phyloP scores from a whole-genome alignment of 768 basidiomycete species.

The Leccinum variicolor region DNA sequence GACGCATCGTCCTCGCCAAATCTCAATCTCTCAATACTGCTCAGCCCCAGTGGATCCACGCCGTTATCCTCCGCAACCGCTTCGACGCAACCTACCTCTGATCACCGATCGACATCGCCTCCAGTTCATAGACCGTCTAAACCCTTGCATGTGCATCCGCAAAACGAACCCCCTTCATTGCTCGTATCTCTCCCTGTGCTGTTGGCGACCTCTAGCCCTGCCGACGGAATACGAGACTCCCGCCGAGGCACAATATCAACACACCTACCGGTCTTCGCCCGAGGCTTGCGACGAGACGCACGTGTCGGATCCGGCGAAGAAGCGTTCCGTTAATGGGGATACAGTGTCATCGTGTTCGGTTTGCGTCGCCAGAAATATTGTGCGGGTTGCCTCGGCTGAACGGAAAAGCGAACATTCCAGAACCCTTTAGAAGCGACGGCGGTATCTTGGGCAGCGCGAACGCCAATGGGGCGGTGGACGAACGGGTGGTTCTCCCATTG shows the following conservation, averaged over 20 bases:
- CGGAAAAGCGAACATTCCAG: neutral
- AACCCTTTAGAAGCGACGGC: neutral
- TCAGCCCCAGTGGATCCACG: slow-evolving; percentile 6
- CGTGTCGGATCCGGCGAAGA: slow-evolving; percentile 10
- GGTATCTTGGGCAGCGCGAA: neutral
- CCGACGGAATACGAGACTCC: slow-evolving; percentile 21
- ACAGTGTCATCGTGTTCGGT: slow-evolving; percentile 25
- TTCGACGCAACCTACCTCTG: neutral
- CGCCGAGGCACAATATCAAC: slow-evolving; percentile 20
- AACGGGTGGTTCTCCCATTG: neutral
- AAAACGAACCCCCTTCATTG: slow-evolving; percentile 12
- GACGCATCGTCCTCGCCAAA: slow-evolving; percentile 14
- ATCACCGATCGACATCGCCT: slow-evolving; percentile 9
- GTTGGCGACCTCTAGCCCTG: slow-evolving; percentile 1
- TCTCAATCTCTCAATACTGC: slow-evolving; percentile 7
- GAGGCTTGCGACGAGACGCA: slow-evolving; percentile 3
- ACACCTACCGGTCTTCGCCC: slow-evolving; percentile 14
- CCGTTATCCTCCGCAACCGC: neutral
- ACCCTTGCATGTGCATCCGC: slow-evolving; percentile 27
- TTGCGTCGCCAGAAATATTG: slow-evolving; percentile 31
- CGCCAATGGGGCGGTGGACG: neutral
- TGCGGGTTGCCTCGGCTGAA: slow-evolving; percentile 11
- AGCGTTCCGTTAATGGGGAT: slow-evolving; percentile 13
- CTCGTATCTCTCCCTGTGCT: slow-evolving; percentile 7
- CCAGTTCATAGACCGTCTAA: slow-evolving; percentile 22